Evolutionary conservation across 1,284 basidiomycete species (phyloP), one percentile per base, ranked within the genome.

Genomic region (Melampsora americana): DNA sequence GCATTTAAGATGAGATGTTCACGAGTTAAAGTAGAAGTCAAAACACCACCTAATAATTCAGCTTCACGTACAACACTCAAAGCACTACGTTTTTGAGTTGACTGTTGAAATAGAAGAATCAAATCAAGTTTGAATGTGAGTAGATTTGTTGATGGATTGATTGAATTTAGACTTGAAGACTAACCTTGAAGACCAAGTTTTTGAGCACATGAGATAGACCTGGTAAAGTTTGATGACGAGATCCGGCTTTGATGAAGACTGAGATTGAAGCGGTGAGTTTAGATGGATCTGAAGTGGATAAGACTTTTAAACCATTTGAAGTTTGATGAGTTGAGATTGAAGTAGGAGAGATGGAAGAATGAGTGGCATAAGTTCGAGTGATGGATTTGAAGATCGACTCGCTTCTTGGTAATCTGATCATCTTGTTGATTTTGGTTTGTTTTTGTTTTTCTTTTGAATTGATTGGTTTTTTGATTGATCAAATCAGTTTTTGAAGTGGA

Each of bases 101-200:
- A 90, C 93, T 93, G 79, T n/a, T 78, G 61, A 28, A 65, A 30
- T 12, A 23, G 26, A 62, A 6, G 35, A 20, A n/a, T 60, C 23
- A 53, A 39, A 69, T 59, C 14, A 48, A 5, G 61, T 53, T 7
- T 2, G 26, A 61, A 28, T 35, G 35, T 64, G 20, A 74, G 18
- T 11, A n/a, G n/a, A n/a, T n/a, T n/a, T n/a, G n/a, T n/a, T n/a
- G n/a, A n/a, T n/a, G n/a, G n/a, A n/a, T n/a, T n/a, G n/a, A n/a
- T n/a, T n/a, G n/a, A n/a, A n/a, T n/a, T n/a, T n/a, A n/a, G n/a
- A n/a, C n/a, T n/a, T n/a, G n/a, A n/a, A n/a, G n/a, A 80, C 84
- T 70, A 80, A 95, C 94, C 90, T 95, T 96, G 89, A 94, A 96
- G 78, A 93, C 90, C 87, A 93, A 95, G 88, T 92, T 93, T 88